Conservation (phyloP, 2,329 filamentous ascomycete species). For the Xylaria sp. region DNA sequence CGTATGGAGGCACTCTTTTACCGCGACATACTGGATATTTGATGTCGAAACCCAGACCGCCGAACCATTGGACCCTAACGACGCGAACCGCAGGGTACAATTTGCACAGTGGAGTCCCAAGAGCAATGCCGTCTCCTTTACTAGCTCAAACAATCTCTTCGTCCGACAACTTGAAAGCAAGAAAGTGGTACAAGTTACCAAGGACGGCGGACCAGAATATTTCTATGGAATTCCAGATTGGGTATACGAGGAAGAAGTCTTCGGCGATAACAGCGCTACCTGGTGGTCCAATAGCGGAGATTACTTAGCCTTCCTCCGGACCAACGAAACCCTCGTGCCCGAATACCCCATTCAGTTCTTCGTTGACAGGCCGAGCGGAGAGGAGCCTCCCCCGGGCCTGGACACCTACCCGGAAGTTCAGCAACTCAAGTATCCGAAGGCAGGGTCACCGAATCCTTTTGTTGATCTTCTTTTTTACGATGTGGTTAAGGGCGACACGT, state of each 20-base stretch:
- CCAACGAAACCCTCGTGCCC: slow-evolving; percentile 91
- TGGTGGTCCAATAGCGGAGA: slow-evolving; percentile 96
- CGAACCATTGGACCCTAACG: slow-evolving; percentile 78
- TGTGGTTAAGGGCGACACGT: slow-evolving; percentile 77
- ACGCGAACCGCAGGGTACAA: slow-evolving; percentile 75
- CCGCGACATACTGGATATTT: slow-evolving; percentile 88
- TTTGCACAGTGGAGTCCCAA: slow-evolving; percentile 89
- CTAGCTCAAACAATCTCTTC: slow-evolving; percentile 89
- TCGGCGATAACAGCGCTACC: slow-evolving; percentile 80
- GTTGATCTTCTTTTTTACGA: slow-evolving; percentile 93
- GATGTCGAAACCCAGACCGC: slow-evolving; percentile 83
- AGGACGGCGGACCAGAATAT: slow-evolving; percentile 84
- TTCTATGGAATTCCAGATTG: slow-evolving; percentile 98
- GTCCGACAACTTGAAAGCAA: slow-evolving; percentile 71
- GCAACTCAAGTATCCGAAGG: slow-evolving; percentile 97
- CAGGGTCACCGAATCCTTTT: slow-evolving; percentile 90
- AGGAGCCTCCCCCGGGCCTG: slow-evolving; percentile 72
- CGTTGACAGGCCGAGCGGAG: slow-evolving; percentile 83
- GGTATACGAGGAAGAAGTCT: slow-evolving; percentile 92
- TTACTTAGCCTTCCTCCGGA: slow-evolving; percentile 89
- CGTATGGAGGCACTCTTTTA: slow-evolving; percentile 92
- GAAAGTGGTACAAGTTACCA: slow-evolving; percentile 77
- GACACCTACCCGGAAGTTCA: slow-evolving; percentile 91
- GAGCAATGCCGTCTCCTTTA: slow-evolving; percentile 89
- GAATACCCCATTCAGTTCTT: slow-evolving; percentile 96